These are phyloP conservation scores for Prototheca wickerhamii DNA, from an alignment of 163 green algal genomes.

Conservation along the genomic window DNA sequence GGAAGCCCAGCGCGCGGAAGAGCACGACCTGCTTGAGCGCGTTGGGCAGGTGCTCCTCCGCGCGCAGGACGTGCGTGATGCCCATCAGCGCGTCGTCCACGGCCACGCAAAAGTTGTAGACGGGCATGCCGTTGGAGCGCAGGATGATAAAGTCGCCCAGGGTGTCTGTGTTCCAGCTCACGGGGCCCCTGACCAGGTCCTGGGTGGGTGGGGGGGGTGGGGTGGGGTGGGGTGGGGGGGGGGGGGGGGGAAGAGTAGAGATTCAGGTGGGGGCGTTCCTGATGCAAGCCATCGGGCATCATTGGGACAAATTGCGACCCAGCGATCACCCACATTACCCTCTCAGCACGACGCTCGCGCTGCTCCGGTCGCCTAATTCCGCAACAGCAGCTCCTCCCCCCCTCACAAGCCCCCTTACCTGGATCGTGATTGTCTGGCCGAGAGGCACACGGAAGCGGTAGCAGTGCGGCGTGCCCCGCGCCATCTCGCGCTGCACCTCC, in stretches of 20 bases:
- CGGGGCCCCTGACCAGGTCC: constrained; percentile 84
- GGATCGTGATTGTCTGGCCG: constrained; percentile 49
- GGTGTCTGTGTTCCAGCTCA: constrained; percentile 91
- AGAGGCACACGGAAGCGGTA: constrained; percentile 90
- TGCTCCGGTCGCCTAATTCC: too few species aligned
- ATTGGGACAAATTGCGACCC: too few species aligned
- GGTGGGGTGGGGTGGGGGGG: too few species aligned
- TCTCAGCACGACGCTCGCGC: too few species aligned
- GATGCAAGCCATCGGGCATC: too few species aligned
- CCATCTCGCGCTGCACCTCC: constrained; percentile 80
- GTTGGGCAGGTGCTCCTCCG: constrained; percentile 99
- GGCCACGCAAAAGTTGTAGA: constrained; percentile 99
- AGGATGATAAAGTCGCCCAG: constrained; percentile 98
- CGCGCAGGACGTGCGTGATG: constrained; percentile 94
- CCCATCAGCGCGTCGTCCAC: constrained; percentile 95
- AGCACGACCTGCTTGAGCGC: constrained; percentile 92
- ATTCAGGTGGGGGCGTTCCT: not conserved
- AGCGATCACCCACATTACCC: too few species aligned
- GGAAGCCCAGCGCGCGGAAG: constrained; percentile 81
- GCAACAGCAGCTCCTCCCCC: constrained; percentile 11
- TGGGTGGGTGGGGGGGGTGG: constrained; percentile 11
- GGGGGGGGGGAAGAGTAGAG: not conserved
- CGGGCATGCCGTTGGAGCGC: constrained; percentile 89
- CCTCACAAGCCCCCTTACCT: constrained; percentile 39
- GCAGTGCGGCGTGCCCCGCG: constrained; percentile 70